Conservation (phyloP, 1,284 basidiomycete genomes). For the Rhodotorula sp. region DNA sequence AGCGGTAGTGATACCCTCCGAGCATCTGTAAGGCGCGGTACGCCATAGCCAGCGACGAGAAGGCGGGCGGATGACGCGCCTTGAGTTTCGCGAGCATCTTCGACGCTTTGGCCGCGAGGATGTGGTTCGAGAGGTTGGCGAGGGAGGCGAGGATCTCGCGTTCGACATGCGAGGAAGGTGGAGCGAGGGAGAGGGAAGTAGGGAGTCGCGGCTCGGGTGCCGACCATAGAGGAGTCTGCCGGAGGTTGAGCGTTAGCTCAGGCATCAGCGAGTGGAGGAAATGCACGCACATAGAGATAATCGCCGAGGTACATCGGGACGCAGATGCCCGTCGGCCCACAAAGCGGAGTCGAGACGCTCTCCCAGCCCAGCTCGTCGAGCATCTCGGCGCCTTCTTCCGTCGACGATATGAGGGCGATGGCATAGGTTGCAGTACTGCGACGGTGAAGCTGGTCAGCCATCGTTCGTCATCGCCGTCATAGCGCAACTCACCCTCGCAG, state of each 20-base stretch:
- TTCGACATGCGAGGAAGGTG: conserved; percentile 69
- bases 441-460: neutral
- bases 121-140: conserved; percentile 91
- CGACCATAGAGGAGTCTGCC: conserved; percentile 77
- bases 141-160: conserved; percentile 85
- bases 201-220: conserved; percentile 53
- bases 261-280: neutral
- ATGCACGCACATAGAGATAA: conserved; percentile 70
- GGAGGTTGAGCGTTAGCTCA: neutral
- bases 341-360: conserved; percentile 67
- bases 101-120: conserved; percentile 89
- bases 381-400: conserved; percentile 71
- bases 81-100: conserved; percentile 80
- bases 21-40: conserved; percentile 81
- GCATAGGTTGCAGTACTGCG: conserved; percentile 92
- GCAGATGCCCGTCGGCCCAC: conserved; percentile 82
- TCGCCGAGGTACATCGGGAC: conserved; percentile 77
- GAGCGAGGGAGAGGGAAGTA: conserved; percentile 55
- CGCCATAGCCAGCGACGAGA: conserved; percentile 71
- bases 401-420: conserved; percentile 75
- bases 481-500: conserved; percentile 75
- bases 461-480: neutral
- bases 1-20: conserved; percentile 80
- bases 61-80: conserved; percentile 63
- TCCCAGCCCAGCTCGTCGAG: conserved; percentile 91